Evolutionary conservation across 345 rosid genomes (phyloP).

Genomic region (Mallotus nudiflorus): DNA sequence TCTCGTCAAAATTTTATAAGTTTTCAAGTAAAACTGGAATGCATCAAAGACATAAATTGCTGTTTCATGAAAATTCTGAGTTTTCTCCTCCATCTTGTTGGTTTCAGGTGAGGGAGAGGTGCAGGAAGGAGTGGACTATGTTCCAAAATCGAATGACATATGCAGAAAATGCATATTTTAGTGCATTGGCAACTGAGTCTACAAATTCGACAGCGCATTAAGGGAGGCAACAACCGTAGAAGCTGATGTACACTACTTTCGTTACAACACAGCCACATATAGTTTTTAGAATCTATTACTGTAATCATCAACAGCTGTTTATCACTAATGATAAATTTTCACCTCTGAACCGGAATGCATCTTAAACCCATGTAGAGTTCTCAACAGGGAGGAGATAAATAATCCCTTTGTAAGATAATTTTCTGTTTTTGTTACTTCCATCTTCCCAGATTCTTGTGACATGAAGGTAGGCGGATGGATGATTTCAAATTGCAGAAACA

Average conservation of each 20-base stretch:
- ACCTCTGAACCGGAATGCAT: neutral
- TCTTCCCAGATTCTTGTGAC: neutral
- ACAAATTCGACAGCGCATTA: conserved; percentile 43
- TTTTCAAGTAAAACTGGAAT: neutral
- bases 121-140: conserved; percentile 78
- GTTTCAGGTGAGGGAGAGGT: conserved; percentile 84
- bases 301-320: conserved; percentile 18
- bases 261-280: conserved; percentile 15
- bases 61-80: neutral
- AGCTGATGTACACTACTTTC: conserved; percentile 22
- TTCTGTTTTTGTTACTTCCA: neutral
- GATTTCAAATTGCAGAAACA: too few species aligned
- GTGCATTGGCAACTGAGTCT: conserved; percentile 30
- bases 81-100: neutral
- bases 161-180: conserved; percentile 66
- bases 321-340: conserved; percentile 6
- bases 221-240: conserved; percentile 17
- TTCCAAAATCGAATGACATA: conserved; percentile 55
- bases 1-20: neutral
- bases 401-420: neutral
- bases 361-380: neutral
- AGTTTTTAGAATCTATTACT: conserved; percentile 22
- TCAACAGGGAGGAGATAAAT: neutral
- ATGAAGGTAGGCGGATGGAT: too few species aligned
- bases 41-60: neutral